A percentile compares a stretch with the other conserved stretches of the same genome.
Conservation (phyloP, 106 monocot species). For the Acorus calamus region DNA sequence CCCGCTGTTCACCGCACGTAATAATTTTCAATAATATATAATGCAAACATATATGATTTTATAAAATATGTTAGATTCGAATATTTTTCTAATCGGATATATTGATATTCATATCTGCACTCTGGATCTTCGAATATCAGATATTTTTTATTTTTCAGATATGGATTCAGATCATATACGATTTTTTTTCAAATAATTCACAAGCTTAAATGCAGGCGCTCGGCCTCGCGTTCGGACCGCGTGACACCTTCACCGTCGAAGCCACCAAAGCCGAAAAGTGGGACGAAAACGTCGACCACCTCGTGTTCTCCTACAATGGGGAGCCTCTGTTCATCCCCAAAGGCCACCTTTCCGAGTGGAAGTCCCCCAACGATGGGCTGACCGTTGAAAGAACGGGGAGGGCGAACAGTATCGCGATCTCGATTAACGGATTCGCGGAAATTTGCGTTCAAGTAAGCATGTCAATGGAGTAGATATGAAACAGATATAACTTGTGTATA, state of each 20-base stretch:
- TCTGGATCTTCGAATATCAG: too few species aligned
- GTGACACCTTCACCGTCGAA: slow-evolving; percentile 19
- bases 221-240: slow-evolving; percentile 30
- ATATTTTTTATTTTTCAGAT: too few species aligned
- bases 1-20: too few species aligned
- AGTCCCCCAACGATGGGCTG: slow-evolving; percentile 12
- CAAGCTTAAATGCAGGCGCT: slow-evolving; percentile 15
- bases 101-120: too few species aligned
- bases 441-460: slow-evolving; percentile 1
- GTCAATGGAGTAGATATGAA: too few species aligned
- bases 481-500: too few species aligned
- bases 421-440: slow-evolving; percentile 23
- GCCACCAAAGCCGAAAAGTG: slow-evolving; percentile 17
- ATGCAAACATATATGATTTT: too few species aligned
- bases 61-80: too few species aligned
- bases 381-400: slow-evolving; percentile 27
- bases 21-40: too few species aligned
- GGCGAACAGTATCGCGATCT: slow-evolving; percentile 25
- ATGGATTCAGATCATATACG: too few species aligned
- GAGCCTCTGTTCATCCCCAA: slow-evolving; percentile 11
- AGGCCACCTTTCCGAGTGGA: slow-evolving; percentile 37
- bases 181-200: too few species aligned
- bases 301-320: slow-evolving; percentile 26
- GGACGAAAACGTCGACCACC: slow-evolving; percentile 33
- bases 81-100: too few species aligned